Evolutionary conservation across 352 stramenopile species (phyloP), one percentile per base, ranked within the genome.

Genomic region (Lagenidium sp.): DNA sequence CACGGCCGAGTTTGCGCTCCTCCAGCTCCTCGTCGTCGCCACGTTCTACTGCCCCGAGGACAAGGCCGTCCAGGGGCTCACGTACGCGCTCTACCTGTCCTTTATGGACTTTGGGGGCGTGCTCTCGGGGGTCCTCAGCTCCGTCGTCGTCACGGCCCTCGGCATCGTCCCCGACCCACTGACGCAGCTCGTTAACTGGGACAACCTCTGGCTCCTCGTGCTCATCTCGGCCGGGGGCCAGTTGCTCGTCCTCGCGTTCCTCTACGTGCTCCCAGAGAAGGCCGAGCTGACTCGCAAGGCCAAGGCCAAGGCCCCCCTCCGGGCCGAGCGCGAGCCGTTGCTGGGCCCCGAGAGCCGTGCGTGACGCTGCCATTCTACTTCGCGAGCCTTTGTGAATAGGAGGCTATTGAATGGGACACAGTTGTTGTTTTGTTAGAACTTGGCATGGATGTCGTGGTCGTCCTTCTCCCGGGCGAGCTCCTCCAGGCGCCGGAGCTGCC

Each of bases 71-170:
- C 73, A 86, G 44, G 79, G 79, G 3, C 57, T 91, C 22, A 84
- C 79, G 36, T 91, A 91, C 52, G 76, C 79, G 35, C 53, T 91
- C 41, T 91, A 72, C 49, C 54, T 91, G 29, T 88, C 76, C 11
- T 86, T 87, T 47, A 91, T 91, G 74, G 76, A 91, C 60, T 87
- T 91, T 57, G 79, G 79, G 13, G 79, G 76, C 21, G 75, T 89
- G 21, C 46, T 87, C 2, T 88, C 75, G 4, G 72, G 75, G 7
- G 40, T 91, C 12, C 49, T 85, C 11, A 76, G 65, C 12, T 80
- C 79, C 7, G 30, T 66, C 1, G 28, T 86, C 22, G 72, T 87
- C 26, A 65, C 58, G 12, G 40, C 54, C 13, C 41, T 91, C 6
- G 79, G 76, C 0, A 87, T 91, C 22, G 62, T 73, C 2, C 52